These are phyloP conservation scores for Phytophthora rubi DNA, from an alignment of 352 stramenopile species.

Conservation along the genomic window DNA sequence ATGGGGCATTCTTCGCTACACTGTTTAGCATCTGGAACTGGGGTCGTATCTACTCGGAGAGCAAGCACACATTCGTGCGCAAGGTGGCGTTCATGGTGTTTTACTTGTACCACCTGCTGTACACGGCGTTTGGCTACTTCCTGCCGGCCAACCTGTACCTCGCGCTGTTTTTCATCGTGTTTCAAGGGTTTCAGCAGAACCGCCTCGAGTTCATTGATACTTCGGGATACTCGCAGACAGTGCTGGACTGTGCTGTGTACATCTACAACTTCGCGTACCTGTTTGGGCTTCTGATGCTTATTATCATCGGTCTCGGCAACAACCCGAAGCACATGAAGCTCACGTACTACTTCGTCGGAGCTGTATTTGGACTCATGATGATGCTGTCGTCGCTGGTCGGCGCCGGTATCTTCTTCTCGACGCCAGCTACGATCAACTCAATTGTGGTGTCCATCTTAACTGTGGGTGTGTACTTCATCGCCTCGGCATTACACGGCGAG, in stretches of 20 bases:
- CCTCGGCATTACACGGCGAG: conserved; percentile 78
- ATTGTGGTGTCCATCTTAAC: conserved; percentile 73
- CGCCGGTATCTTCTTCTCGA: conserved; percentile 80
- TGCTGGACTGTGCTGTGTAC: conserved; percentile 72
- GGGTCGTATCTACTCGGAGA: conserved; percentile 85
- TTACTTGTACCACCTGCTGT: conserved; percentile 82
- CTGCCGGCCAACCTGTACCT: conserved; percentile 86
- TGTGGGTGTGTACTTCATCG: conserved; percentile 85
- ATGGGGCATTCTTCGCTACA: conserved; percentile 88
- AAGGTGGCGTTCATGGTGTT: conserved; percentile 77
- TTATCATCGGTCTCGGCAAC: conserved; percentile 89
- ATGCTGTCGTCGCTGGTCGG: conserved; percentile 78
- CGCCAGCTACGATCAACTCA: conserved; percentile 51
- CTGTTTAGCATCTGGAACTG: conserved; percentile 90
- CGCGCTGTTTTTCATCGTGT: conserved; percentile 87
- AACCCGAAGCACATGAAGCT: conserved; percentile 90
- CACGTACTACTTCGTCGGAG: conserved; percentile 83
- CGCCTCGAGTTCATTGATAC: conserved; percentile 83
- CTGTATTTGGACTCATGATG: conserved; percentile 80
- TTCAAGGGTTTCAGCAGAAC: conserved; percentile 90
- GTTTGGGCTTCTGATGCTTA: conserved; percentile 80
- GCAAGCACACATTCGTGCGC: conserved; percentile 70
- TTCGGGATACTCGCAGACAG: conserved; percentile 60
- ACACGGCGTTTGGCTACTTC: conserved; percentile 76
- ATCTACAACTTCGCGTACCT: conserved; percentile 85